Base-by-base conservation (phyloP, 2,329 filamentous ascomycete genomes). In the Cercospora sp. region DNA sequence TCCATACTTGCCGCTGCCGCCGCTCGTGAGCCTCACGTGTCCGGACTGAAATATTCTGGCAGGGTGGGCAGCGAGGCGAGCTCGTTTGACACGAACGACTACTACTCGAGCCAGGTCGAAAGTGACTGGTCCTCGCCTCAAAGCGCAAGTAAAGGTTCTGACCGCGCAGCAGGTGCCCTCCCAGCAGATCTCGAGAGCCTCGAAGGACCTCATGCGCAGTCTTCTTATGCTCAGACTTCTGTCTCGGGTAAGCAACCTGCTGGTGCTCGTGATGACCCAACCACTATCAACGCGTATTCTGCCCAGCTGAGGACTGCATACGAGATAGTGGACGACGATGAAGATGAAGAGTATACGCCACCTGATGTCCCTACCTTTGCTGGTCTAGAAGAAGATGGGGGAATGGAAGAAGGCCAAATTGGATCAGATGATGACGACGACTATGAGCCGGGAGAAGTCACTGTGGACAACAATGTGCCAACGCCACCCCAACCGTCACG, bases 61-160 rank as follows among this genome's bases (percentile, higher is more conserved):
- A 83, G 89, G 80, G 84, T 84, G 67, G 88, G 88, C 79, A 75
- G 72, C 67, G 67, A 65, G 51, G 70, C 70, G 59, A 91, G 94
- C 79, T 95, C 92, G 39, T 92, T 93, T 82, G 93, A 97, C 81
- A 91, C 96, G 79, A 93, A 96, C 77, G 95, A 93, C 48, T 96
- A 96, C 80, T 97, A 98, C 84, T 97, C 94, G 73, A 97, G 94
- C 81, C 92, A 91, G 82, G 87, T 86, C 71, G 72, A 77, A 71
- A 90, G 94, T 83, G 91, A 94, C 79, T 96, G 93, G 71, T 81
- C 87, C 77, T 83, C 86, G 77, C 83, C 85, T 69, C 79, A 81
- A 66, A 74, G 73, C 71, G 66, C 70, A 67, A 73, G 71, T 69
- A 76, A 83, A 67, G 82, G 79, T 70, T 82, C 82, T 71, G 82